Evolutionary conservation across 129 eudicot genomes (phyloP).

Genomic region (Flaveria linearis): DNA sequence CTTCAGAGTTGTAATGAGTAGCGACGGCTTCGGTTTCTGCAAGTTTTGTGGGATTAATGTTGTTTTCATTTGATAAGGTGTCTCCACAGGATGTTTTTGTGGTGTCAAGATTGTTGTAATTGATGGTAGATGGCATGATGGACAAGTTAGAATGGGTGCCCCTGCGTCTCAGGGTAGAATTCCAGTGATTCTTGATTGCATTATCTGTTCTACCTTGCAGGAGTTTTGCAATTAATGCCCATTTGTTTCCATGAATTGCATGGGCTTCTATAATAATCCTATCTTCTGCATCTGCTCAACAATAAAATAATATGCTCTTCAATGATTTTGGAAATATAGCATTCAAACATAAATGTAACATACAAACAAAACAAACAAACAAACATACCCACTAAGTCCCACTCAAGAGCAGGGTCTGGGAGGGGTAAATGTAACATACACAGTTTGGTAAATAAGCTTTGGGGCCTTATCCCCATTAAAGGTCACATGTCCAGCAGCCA

Average conservation of each 20-base stretch:
- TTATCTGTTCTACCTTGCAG: slow-evolving; percentile 88
- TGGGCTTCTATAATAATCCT: slow-evolving; percentile 63
- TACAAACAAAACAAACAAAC: too few relatives aligned
- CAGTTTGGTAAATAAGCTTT: neutral
- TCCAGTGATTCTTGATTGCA: slow-evolving; percentile 93
- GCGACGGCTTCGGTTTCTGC: slow-evolving; percentile 18
- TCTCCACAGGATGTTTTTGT: slow-evolving; percentile 49
- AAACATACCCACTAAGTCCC: too few relatives aligned
- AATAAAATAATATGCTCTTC: neutral
- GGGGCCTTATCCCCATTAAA: neutral
- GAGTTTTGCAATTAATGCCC: slow-evolving; percentile 84
- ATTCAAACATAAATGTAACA: neutral
- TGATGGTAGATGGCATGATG: slow-evolving; percentile 7
- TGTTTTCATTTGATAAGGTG: slow-evolving; percentile 47
- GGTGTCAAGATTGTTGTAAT: slow-evolving; percentile 35
- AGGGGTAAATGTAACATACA: neutral
- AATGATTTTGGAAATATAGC: neutral
- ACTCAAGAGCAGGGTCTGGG: too few relatives aligned
- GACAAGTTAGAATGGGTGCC: slow-evolving; percentile 13
- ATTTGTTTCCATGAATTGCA: slow-evolving; percentile 76
- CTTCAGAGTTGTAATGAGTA: slow-evolving; percentile 21
- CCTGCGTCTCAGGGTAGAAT: slow-evolving; percentile 69
- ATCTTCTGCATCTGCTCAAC: slow-evolving; percentile 75
- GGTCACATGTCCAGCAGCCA: neutral
- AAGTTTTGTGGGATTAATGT: slow-evolving; percentile 18